Base-by-base conservation (phyloP, 768 basidiomycete genomes). In the Fistulinella prunicolor region DNA sequence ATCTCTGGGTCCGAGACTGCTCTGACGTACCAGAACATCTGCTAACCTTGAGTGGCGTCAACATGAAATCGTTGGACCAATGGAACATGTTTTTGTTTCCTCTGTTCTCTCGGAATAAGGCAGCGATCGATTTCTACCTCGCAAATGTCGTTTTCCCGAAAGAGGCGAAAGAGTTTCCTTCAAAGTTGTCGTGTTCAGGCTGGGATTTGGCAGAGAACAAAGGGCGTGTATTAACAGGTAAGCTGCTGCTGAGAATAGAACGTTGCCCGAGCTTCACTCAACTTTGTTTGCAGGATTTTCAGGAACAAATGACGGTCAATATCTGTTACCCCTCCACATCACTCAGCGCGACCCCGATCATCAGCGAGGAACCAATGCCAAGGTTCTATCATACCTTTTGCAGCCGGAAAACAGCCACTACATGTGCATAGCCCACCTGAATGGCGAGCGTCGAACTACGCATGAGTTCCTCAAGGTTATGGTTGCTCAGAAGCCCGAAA, bases 321-420 rank as follows among this genome's bases (percentile, higher is more conserved):
- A 79, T 44, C 54, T 63, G 12, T 44, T 74, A 10, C 73, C 73
- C 0, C 50, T 62, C 0, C 60, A 70, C 3, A 69, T 74, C 12
- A 42, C 48, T 6, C 68, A 70, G 38, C 46, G 37, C 7, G 69
- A 69, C 35, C 55, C 57, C 0, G 45, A 55, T 10, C 59, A 59
- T 41, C 68, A 69, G 29, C 58, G 50, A 5, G 62, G 69, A 23
- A 81, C 79, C 2, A 81, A 79, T 38, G 80, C 80, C 0, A 67
- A 65, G 54, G 56, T 63, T 46, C 47, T 70, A 3, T 43, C 59
- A 0, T 64, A 69, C 23, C 57, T 70, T 13, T 47, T 72, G 1
- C 67, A 57, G 20, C 58, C 54, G 29, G 47, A 63, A 44, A 48
- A 50, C 21, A 43, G 53, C 41, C 16, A 55, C 51, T 53, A 63